Base-by-base conservation (phyloP, 441 rosid species). In the Sinapis alba region DNA sequence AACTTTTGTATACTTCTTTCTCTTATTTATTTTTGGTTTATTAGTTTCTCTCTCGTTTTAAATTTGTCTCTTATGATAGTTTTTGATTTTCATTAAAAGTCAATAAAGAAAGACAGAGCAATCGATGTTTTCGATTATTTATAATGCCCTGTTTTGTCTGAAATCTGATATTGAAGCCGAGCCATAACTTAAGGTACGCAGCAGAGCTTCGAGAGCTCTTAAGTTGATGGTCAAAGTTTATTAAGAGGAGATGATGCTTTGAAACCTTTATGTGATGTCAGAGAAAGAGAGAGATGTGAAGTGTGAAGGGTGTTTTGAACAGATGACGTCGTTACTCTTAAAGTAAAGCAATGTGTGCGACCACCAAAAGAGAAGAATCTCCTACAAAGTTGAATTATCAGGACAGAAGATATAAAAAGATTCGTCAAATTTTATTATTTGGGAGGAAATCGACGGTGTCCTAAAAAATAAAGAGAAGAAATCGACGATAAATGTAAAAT, bases 311-410 rank as follows among this genome's bases (percentile, higher is more conserved):
- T 18, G 10, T 34, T 62, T 11, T 19, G 47, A 69, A 24, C 24
- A 32, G 5, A 57, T 38, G 65, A 43, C 47, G 58, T 19, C 16
- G 47, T 13, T 28, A 4, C 67, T 8, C 3, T 38, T 38, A 10
- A 57, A 69, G 41, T 24, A 69, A 69, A 57, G 73, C 64, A 56
- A 57, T 38, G 41, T 7, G 13, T 59, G 66, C 27, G 27, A 70
- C 20, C 30, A 59, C 58, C 38, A 18, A 59, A 43, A 70, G n/a
- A 18, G 59, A 26, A 18, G 59, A 26, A 26, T 41, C 58, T 60
- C 66, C 47, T 4, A 27, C n/a, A 15, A 7, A n/a, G 3, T 27
- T 16, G n/a, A 43, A 30, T 53, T 57, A 13, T 20, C 13, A 0
- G 13, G 13, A 11, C 32, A 19, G 12, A 60, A 20, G 65, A 61